These are phyloP conservation scores for Pisolithus marmoratus DNA, from an alignment of 768 basidiomycete genomes.

Conservation along the genomic window DNA sequence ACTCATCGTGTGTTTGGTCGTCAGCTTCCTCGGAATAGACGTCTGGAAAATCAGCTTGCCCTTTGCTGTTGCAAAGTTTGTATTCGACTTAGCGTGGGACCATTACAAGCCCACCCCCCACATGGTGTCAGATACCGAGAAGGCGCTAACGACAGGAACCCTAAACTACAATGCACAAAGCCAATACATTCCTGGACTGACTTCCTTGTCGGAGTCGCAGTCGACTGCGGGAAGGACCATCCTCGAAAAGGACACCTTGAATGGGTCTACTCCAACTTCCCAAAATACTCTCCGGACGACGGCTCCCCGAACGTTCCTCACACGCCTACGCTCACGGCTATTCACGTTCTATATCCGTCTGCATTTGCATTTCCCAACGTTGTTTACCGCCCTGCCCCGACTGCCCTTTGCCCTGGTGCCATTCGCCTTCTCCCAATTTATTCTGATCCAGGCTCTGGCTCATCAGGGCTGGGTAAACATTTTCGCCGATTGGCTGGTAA, in stretches of 20 bases:
- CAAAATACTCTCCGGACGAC: background rate
- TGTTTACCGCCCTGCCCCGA: constrained; percentile 56
- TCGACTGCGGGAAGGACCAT: background rate
- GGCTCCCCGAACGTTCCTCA: no score
- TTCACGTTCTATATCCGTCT: constrained; percentile 1
- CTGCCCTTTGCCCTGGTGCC: constrained; percentile 81
- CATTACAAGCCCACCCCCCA: constrained; percentile 37
- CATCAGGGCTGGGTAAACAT: constrained; percentile 85
- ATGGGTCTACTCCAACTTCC: background rate
- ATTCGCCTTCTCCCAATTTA: constrained; percentile 93
- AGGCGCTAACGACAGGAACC: background rate
- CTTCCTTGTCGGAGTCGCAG: background rate
- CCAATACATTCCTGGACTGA: background rate
- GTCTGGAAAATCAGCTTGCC: constrained; percentile 85
- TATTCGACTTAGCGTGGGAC: constrained; percentile 61
- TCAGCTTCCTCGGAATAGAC: constrained; percentile 70
- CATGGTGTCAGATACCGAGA: background rate
- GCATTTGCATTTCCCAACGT: constrained; percentile 58
- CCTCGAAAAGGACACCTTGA: constrained; percentile 3
- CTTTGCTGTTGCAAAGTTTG: constrained; percentile 66
- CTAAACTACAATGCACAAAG: background rate
- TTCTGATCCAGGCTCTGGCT: constrained; percentile 80
- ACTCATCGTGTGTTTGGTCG: constrained; percentile 67
- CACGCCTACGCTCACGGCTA: background rate
- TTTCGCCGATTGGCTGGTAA: constrained; percentile 65